These are phyloP conservation scores for Starmera amethionina DNA, from an alignment of 805 yeast genomes.

Conservation along the genomic window DNA sequence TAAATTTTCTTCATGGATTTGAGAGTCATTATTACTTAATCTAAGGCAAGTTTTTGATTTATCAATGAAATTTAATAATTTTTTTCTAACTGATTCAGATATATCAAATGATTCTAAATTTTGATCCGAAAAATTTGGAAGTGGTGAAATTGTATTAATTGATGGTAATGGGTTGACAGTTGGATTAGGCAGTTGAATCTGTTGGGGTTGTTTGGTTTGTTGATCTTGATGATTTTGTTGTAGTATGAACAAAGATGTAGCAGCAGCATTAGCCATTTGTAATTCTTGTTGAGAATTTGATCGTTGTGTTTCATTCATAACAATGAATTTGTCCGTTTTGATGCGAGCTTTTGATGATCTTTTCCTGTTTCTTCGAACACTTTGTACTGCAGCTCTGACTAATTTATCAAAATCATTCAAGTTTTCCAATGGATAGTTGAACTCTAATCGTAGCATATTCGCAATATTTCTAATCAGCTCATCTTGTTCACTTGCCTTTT, in stretches of 20 bases:
- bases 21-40: slow-evolving; percentile 21
- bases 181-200: too few relatives aligned
- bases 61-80: slow-evolving; percentile 39
- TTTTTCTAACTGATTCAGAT: slow-evolving; percentile 21
- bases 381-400: slow-evolving; percentile 89
- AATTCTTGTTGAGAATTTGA: background rate
- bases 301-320: slow-evolving; percentile 7
- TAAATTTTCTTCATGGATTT: slow-evolving; percentile 31
- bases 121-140: background rate
- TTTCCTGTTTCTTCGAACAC: slow-evolving; percentile 81
- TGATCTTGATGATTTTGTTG: too few relatives aligned
- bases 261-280: background rate
- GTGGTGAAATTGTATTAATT: background rate
- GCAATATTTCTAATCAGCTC: slow-evolving; percentile 74
- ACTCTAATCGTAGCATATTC: slow-evolving; percentile 64
- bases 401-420: slow-evolving; percentile 75
- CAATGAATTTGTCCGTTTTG: slow-evolving; percentile 12
- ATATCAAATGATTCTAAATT: slow-evolving; percentile 4
- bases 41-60: slow-evolving; percentile 55
- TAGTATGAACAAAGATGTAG: too few relatives aligned
- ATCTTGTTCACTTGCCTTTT: slow-evolving; percentile 91
- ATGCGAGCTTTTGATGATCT: slow-evolving; percentile 31
- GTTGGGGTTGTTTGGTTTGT: too few relatives aligned
- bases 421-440: slow-evolving; percentile 50
- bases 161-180: background rate